A percentile compares a stretch with the other conserved stretches of the same genome.
Evolutionary conservation across 1,284 basidiomycete genomes (phyloP).

Genomic region (Flammula alnicola): DNA sequence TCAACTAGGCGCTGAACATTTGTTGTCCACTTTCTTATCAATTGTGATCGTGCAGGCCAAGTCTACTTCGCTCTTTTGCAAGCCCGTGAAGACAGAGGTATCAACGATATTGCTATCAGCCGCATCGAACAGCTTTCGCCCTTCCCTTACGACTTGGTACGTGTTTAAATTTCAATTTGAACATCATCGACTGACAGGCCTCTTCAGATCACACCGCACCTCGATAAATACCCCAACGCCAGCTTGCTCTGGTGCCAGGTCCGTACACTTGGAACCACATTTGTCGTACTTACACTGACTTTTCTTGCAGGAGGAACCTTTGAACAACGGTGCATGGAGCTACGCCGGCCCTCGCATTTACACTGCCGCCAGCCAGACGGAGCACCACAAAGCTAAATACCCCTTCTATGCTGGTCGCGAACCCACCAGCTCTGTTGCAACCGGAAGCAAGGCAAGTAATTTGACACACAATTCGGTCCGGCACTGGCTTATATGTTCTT

Average conservation of each 20-base stretch:
- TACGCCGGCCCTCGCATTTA: constrained; percentile 90
- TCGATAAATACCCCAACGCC: constrained; percentile 96
- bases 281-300: too few relatives aligned
- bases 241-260: constrained; percentile 92
- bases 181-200: constrained; percentile 10
- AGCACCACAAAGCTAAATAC: constrained; percentile 91
- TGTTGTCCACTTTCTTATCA: constrained; percentile 4
- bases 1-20: constrained; percentile 2
- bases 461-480: not conserved
- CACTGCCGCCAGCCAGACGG: constrained; percentile 81
- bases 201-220: constrained; percentile 76
- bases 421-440: constrained; percentile 89
- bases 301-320: constrained; percentile 76
- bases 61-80: constrained; percentile 91
- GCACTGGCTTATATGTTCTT: constrained; percentile 10
- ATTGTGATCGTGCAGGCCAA: constrained; percentile 63
- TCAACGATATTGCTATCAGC: constrained; percentile 94
- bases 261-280: too few relatives aligned
- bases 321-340: constrained; percentile 94
- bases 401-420: constrained; percentile 87
- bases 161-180: constrained; percentile 27
- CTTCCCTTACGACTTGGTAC: constrained; percentile 91
- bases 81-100: constrained; percentile 87
- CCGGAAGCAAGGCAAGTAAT: constrained; percentile 81
- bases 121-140: constrained; percentile 95